Base-by-base conservation (phyloP, 441 rosid genomes). In the Aquilaria agallochum region DNA sequence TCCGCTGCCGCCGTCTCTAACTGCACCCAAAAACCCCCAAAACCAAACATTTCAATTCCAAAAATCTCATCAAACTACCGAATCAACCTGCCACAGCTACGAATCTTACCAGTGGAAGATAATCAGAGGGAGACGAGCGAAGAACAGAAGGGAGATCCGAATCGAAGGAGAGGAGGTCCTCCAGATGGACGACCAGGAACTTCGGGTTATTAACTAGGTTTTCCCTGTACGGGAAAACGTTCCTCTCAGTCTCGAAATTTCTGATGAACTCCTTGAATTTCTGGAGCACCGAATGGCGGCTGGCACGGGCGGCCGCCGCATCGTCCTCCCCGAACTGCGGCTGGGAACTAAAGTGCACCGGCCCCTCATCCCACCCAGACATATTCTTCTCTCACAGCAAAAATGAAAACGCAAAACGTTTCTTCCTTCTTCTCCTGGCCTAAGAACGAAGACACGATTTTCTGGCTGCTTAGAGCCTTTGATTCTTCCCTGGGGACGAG, bases 341-440 rank as follows among this genome's bases (percentile, higher is more conserved):
- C 75, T 89, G 97, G 72, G 89, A 91, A 76, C 97, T 94, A 87
- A 78, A 94, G 83, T 84, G 86, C 20, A 91, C 95, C 9, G 85
- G 90, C 55, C 99, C 99, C 69, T 91, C 99, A 70, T 94, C 95
- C 99, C 97, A 91, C 12, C 97, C 97, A 4, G 97, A 90, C 97
- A 93, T 93, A 31, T 59, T 65, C 32, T 30, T 36, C 9, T 10
- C 15, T 60, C 50, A 4, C 45, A 40, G 45, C 11, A 40, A 40
- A 40, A 10, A 40, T 8, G 45, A 40, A 7, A 40, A 40, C 9
- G 45, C 7, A 52, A 36, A 15, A 40, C 31, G 12, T 53, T 13
- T 54, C 44, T 6, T 11, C 2, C 59, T 36, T 58, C 48, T 42
- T 6, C 49, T 5, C 52, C 27, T 20, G 27, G 27, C 11, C 10